These are phyloP conservation scores for Cyclotella cryptica DNA, from an alignment of 108 stramenopile species.

Conservation along the genomic window DNA sequence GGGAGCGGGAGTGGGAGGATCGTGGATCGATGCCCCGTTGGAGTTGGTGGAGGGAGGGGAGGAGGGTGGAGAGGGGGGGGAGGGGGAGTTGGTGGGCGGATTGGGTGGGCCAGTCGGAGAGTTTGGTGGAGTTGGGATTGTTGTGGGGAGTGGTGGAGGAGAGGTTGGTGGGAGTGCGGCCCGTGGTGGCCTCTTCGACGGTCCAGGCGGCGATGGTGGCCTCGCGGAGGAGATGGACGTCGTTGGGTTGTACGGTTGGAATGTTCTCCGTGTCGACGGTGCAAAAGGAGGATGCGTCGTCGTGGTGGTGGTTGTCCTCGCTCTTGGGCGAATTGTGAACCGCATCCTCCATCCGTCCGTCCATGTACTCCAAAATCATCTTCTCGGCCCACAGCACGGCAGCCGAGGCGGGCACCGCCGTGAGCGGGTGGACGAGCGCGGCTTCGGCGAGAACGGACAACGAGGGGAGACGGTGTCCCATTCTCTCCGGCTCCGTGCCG, in stretches of 20 bases:
- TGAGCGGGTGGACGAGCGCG: conserved; percentile 72
- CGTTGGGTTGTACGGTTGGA: neutral
- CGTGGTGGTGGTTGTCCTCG: no score
- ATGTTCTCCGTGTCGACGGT: neutral
- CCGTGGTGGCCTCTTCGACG: conserved; percentile 39
- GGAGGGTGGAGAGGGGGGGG: conserved; percentile 12
- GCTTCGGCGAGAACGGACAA: conserved; percentile 71
- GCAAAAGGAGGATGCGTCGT: no score
- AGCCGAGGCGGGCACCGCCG: conserved; percentile 63
- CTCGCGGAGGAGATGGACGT: conserved; percentile 15
- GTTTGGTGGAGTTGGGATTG: neutral
- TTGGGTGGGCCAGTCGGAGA: neutral
- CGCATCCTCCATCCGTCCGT: conserved; percentile 51
- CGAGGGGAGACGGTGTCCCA: conserved; percentile 70
- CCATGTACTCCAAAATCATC: conserved; percentile 79
- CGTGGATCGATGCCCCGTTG: conserved; percentile 7
- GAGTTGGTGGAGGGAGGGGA: conserved; percentile 8
- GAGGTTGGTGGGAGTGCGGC: conserved; percentile 28
- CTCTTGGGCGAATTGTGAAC: no score
- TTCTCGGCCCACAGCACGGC: conserved; percentile 79
- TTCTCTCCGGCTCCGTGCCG: neutral
- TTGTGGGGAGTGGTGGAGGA: neutral
- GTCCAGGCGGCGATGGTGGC: conserved; percentile 51
- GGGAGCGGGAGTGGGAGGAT: neutral
- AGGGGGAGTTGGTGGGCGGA: conserved; percentile 1